Evolutionary conservation across 495 filamentous ascomycete species (phyloP).

Genomic region (Daldinia vernicosa): DNA sequence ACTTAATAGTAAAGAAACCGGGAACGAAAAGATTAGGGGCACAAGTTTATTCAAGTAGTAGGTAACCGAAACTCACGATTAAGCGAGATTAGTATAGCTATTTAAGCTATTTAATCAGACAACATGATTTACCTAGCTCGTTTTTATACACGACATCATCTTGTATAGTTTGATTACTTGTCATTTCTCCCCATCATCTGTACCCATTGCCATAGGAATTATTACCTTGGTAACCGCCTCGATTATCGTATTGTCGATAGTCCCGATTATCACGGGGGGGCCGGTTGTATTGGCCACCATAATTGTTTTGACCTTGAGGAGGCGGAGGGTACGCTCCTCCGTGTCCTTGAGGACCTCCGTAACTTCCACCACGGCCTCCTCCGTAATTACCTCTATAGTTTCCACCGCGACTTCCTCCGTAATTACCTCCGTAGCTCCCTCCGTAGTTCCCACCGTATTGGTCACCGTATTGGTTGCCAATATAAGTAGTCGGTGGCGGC

Average conservation of each 20-base stretch:
- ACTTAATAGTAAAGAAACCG: neutral
- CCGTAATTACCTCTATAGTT: constrained; percentile 36
- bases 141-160: neutral
- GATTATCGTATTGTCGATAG: constrained; percentile 36
- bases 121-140: neutral
- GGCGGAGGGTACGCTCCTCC: constrained; percentile 28
- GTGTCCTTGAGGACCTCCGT: constrained; percentile 33
- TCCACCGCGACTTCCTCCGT: constrained; percentile 39
- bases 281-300: constrained; percentile 36
- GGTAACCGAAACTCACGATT: neutral
- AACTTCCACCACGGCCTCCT: constrained; percentile 26
- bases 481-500: constrained; percentile 54
- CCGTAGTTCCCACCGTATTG: constrained; percentile 33
- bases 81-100: neutral
- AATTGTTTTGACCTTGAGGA: constrained; percentile 22
- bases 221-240: constrained; percentile 39
- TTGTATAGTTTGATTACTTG: neutral
- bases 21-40: neutral
- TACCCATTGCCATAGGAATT: constrained; percentile 6
- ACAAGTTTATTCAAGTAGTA: neutral
- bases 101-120: neutral
- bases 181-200: neutral
- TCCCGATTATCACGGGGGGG: constrained; percentile 34
- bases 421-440: constrained; percentile 36
- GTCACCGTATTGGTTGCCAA: constrained; percentile 41